Percentiles rank a stretch among this genome's conserved stretches.
phyloP scores from a whole-genome alignment of 169 alveolate genomes.

The Miamiensis avidus region DNA sequence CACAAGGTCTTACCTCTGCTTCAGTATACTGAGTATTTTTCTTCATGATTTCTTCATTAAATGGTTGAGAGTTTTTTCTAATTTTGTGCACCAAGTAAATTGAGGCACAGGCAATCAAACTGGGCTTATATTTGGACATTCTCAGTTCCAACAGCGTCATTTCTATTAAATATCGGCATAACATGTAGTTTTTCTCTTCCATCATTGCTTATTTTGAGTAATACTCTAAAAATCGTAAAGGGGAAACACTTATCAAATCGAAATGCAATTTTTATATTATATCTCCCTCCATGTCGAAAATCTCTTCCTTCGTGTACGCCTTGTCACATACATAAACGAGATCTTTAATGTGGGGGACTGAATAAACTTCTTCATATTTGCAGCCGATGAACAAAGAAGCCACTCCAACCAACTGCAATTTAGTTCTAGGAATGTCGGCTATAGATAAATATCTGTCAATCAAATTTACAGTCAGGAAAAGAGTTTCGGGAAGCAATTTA shows the following conservation, averaged over 20 bases:
- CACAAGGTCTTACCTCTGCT: slow-evolving; percentile 66
- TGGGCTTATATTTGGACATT: slow-evolving; percentile 62
- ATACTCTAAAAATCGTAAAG: slow-evolving; percentile 70
- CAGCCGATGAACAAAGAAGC: slow-evolving; percentile 82
- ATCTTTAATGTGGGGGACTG: slow-evolving; percentile 80
- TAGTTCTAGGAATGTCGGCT: slow-evolving; percentile 44
- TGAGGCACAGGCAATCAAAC: slow-evolving; percentile 78
- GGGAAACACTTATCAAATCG: slow-evolving; percentile 54
- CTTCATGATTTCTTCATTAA: slow-evolving; percentile 36
- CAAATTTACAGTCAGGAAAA: slow-evolving; percentile 71
- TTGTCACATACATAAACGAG: slow-evolving; percentile 84
- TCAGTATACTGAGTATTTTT: slow-evolving; percentile 61
- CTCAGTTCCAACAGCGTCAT: slow-evolving; percentile 69
- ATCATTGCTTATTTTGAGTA: slow-evolving; percentile 56
- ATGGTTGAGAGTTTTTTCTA: slow-evolving; percentile 42
- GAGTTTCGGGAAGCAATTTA: slow-evolving; percentile 77
- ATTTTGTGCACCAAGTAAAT: slow-evolving; percentile 71
- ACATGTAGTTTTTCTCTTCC: slow-evolving; percentile 47
- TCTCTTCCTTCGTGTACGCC: slow-evolving; percentile 76
- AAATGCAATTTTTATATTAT: slow-evolving; percentile 59
- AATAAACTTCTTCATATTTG: slow-evolving; percentile 87
- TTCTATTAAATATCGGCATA: slow-evolving; percentile 72
- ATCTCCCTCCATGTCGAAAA: slow-evolving; percentile 70
- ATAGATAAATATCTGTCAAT: slow-evolving; percentile 73
- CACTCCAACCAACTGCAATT: slow-evolving; percentile 79